Percentiles rank a stretch among this genome's conserved stretches.
phyloP scores from a whole-genome alignment of 306 rosid genomes.

The Echinosophora koreensis region DNA sequence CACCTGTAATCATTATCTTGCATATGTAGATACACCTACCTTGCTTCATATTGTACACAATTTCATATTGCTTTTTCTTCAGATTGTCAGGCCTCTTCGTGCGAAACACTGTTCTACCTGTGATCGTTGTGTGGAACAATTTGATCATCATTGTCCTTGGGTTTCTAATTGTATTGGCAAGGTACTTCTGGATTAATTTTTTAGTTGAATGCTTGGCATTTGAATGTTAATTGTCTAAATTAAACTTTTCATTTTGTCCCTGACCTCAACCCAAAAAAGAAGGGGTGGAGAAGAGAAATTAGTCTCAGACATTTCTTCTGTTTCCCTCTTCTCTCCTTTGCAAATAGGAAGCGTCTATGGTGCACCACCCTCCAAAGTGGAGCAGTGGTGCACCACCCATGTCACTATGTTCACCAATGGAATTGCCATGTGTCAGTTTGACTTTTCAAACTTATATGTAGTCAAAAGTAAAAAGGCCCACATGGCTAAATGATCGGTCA shows the following conservation, averaged over 20 bases:
- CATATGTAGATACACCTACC: conserved; percentile 43
- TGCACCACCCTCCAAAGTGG: no score
- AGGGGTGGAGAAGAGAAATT: conserved; percentile 14
- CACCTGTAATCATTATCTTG: conserved; percentile 63
- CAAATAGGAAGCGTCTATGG: no score
- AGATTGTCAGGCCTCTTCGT: conserved; percentile 99
- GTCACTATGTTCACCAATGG: no score
- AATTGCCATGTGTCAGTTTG: no score
- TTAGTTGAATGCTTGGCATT: conserved; percentile 16
- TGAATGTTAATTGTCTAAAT: conserved; percentile 10
- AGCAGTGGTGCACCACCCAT: no score
- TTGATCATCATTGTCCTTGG: conserved; percentile 99
- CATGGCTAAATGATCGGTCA: no score
- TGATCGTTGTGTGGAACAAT: conserved; percentile 95
- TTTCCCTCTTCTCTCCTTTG: not conserved
- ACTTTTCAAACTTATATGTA: no score
- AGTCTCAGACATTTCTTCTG: conserved; percentile 24
- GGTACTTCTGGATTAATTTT: conserved; percentile 59
- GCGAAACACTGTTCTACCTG: conserved; percentile 98
- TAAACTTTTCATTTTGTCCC: conserved; percentile 36
- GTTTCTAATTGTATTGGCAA: conserved; percentile 99
- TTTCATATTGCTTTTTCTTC: conserved; percentile 40
- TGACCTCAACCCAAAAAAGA: conserved; percentile 6
- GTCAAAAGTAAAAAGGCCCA: no score
- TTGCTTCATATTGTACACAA: conserved; percentile 22